phyloP scores from a whole-genome alignment of 257 asterid genomes.

The Capsicum rhomboideum region DNA sequence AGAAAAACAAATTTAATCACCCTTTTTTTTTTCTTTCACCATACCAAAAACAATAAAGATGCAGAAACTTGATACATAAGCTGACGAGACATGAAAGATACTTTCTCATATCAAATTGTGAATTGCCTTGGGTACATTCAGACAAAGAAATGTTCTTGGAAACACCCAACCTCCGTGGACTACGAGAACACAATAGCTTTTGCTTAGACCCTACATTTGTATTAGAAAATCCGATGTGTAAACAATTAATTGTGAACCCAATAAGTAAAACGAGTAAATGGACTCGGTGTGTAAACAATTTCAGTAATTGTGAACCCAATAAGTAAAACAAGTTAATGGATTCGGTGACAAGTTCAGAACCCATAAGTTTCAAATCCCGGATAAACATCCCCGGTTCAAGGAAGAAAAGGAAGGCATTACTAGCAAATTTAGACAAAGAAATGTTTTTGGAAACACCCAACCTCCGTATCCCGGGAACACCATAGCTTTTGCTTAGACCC shows the following conservation, averaged over 20 bases:
- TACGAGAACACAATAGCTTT: no score
- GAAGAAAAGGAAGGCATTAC: no score
- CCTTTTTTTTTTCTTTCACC: not conserved
- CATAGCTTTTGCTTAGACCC: not conserved
- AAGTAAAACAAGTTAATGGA: no score
- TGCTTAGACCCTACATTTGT: not conserved
- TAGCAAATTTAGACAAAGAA: not conserved
- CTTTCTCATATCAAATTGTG: not conserved
- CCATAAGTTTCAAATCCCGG: no score
- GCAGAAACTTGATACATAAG: not conserved
- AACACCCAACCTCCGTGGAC: not conserved
- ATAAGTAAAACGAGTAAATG: not conserved
- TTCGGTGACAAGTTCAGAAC: no score
- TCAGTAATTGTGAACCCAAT: no score
- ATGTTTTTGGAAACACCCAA: not conserved
- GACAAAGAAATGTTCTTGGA: not conserved
- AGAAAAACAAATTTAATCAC: not conserved
- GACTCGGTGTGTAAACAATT: not conserved
- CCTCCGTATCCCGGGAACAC: not conserved
- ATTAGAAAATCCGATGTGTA: not conserved
- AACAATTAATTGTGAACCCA: not conserved
- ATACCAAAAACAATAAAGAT: not conserved
- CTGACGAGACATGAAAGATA: not conserved
- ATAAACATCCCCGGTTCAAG: no score
- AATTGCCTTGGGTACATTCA: not conserved